Conservation (phyloP, 2,329 filamentous ascomycete genomes). For the Exophiala oligosperma region DNA sequence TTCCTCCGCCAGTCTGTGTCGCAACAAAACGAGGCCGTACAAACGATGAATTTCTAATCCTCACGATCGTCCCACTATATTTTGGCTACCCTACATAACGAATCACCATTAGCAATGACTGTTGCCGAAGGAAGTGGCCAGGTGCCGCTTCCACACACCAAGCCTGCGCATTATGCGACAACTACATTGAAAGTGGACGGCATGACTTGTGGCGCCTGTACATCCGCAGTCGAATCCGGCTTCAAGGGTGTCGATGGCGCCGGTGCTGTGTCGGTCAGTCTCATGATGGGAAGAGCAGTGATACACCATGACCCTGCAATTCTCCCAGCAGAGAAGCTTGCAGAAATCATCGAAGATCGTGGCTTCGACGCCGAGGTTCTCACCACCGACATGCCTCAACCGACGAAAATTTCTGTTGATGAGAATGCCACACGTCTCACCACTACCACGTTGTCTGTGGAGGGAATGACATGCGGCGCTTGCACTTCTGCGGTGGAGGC, state of each 20-base stretch:
- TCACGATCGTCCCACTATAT: not conserved
- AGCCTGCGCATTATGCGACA: constrained; percentile 71
- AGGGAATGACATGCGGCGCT: constrained; percentile 89
- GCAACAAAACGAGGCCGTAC: not conserved
- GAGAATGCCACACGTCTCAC: constrained; percentile 40
- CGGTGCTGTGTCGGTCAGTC: constrained; percentile 82
- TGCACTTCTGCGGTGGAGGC: constrained; percentile 84
- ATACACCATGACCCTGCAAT: constrained; percentile 79
- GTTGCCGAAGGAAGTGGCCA: not conserved
- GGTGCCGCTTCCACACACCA: not conserved
- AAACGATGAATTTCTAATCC: constrained; percentile 2
- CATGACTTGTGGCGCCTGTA: constrained; percentile 88
- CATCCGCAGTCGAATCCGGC: constrained; percentile 88
- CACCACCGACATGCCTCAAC: constrained; percentile 69
- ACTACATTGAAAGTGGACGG: constrained; percentile 89
- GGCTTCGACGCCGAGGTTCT: constrained; percentile 90
- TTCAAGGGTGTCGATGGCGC: constrained; percentile 82
- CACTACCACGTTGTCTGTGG: constrained; percentile 75
- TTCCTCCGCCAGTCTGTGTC: not conserved
- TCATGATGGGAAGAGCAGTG: constrained; percentile 95
- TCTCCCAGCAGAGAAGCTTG: constrained; percentile 72
- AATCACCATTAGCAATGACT: constrained; percentile 3
- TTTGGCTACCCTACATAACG: not conserved
- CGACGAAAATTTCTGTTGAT: not conserved
- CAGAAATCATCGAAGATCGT: constrained; percentile 84